Evolutionary conservation across 2,329 filamentous ascomycete species (phyloP).

Genomic region (Teratosphaeria viscida): DNA sequence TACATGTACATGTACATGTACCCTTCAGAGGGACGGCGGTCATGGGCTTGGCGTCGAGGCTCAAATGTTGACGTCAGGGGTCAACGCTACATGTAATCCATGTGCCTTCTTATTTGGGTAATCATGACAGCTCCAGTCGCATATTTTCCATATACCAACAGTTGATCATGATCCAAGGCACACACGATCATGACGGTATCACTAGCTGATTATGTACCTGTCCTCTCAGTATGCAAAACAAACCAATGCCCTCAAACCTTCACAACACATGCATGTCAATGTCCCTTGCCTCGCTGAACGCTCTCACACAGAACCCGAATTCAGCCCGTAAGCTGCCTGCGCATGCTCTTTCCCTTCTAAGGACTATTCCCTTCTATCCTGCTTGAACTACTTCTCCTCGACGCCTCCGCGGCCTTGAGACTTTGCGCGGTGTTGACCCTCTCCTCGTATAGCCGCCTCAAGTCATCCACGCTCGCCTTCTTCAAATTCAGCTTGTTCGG

Average conservation of each 20-base stretch:
- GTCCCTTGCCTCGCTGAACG: neutral
- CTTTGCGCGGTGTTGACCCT: constrained; percentile 29
- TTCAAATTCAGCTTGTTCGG: constrained; percentile 32
- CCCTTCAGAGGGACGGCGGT: too few species aligned
- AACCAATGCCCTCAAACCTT: neutral
- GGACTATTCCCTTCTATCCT: neutral
- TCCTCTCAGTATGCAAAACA: neutral
- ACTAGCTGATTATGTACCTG: neutral
- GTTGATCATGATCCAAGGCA: too few species aligned
- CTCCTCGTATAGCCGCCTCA: constrained; percentile 39
- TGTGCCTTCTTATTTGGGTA: neutral
- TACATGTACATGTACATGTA: too few species aligned
- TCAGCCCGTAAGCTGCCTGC: neutral
- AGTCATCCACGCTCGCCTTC: constrained; percentile 38
- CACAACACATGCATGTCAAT: neutral
- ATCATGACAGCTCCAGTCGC: neutral
- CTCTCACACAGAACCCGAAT: neutral
- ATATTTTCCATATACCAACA: too few species aligned
- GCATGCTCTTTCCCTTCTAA: neutral
- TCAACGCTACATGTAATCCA: neutral
- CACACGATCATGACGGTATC: too few species aligned
- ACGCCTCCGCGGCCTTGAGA: constrained; percentile 3
- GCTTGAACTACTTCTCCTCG: neutral
- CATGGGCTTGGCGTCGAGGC: neutral
- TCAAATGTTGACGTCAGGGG: neutral